Evolutionary conservation across 2,329 filamentous ascomycete species (phyloP).

Genomic region (Talaromyces atroroseus): DNA sequence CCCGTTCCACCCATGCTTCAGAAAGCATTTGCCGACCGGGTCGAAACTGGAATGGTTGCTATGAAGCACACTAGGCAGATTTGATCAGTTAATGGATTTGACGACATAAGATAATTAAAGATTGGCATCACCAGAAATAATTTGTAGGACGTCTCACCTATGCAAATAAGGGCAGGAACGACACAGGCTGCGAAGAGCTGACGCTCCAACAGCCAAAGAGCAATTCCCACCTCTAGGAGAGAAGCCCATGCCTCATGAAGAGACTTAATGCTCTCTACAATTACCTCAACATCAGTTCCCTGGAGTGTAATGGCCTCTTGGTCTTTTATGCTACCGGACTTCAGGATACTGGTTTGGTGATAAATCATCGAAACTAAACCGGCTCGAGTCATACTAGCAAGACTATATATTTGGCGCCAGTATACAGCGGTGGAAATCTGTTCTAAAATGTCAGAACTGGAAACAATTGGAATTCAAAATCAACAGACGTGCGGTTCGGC

Average conservation of each 20-base stretch:
- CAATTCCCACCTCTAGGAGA: conserved; percentile 40
- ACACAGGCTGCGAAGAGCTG: conserved; percentile 41
- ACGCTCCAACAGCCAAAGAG: conserved; percentile 37
- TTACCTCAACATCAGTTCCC: conserved; percentile 42
- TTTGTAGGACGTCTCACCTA: not conserved
- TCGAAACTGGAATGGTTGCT: not conserved
- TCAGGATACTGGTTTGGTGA: conserved; percentile 27
- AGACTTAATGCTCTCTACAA: conserved; percentile 34
- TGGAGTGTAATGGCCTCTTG: conserved; percentile 40
- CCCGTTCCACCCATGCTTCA: conserved; percentile 36
- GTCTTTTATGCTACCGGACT: conserved; percentile 19
- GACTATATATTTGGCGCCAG: conserved; percentile 38
- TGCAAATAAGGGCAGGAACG: conserved; percentile 29
- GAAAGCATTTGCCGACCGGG: not conserved
- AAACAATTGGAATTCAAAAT: not conserved
- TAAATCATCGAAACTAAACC: conserved; percentile 46
- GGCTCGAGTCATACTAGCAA: conserved; percentile 39
- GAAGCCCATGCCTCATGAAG: conserved; percentile 44
- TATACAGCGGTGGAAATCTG: conserved; percentile 35
- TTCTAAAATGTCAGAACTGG: conserved; percentile 12
- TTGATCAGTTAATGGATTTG: too few species aligned
- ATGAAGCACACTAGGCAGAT: not conserved
- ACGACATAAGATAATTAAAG: not conserved
- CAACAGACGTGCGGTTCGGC: conserved; percentile 30
- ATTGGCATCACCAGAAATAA: not conserved